Conservation (phyloP, 495 filamentous ascomycete genomes). For the Annulohypoxylon moriforme region DNA sequence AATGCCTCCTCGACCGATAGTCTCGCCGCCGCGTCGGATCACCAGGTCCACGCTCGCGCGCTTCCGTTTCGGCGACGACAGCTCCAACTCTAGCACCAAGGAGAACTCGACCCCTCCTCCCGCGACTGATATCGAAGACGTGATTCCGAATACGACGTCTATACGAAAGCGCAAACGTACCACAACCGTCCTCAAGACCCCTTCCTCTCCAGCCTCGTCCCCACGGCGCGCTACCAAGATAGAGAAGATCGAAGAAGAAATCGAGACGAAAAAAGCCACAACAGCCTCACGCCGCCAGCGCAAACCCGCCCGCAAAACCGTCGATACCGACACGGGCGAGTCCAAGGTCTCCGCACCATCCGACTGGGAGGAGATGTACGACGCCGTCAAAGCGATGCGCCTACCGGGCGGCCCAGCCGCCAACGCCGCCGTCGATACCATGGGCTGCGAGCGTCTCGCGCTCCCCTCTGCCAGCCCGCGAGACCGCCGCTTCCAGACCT, state of each 20-base stretch:
- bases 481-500: conserved; percentile 88
- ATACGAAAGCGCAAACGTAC: conserved; percentile 66
- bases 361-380: conserved; percentile 88
- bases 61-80: conserved; percentile 52
- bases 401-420: conserved; percentile 67
- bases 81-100: conserved; percentile 46
- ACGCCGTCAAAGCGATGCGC: conserved; percentile 81
- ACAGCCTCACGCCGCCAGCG: conserved; percentile 56
- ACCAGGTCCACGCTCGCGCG: conserved; percentile 59
- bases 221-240: conserved; percentile 36
- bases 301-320: conserved; percentile 72
- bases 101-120: conserved; percentile 32
- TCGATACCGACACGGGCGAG: conserved; percentile 65
- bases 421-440: conserved; percentile 91
- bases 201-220: conserved; percentile 6
- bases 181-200: conserved; percentile 44
- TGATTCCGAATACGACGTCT: conserved; percentile 49
- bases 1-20: conserved; percentile 42
- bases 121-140: conserved; percentile 72
- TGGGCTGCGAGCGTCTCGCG: conserved; percentile 91
- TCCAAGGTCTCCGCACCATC: conserved; percentile 72
- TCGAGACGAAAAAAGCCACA: conserved; percentile 28
- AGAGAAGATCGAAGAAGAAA: conserved; percentile 28
- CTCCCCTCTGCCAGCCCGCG: conserved; percentile 60
- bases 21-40: conserved; percentile 55